Base-by-base conservation (phyloP, 352 stramenopile species). In the Globisporangium echinulatum region DNA sequence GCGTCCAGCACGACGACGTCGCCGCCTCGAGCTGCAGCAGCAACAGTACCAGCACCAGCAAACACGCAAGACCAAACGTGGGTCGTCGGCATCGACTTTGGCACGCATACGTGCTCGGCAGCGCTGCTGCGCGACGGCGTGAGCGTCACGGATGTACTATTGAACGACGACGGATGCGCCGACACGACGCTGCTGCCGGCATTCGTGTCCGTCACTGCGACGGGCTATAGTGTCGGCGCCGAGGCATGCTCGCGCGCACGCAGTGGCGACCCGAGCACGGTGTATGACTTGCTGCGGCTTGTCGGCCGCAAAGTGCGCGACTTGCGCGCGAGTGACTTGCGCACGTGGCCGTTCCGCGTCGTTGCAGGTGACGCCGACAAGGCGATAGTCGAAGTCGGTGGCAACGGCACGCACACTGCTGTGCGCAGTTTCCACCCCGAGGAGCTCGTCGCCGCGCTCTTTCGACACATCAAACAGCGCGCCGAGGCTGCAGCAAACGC, bases 361-460 rank as follows among this genome's bases (percentile, higher is more conserved):
- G 64, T 58, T 7, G 13, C 59, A 4, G 73, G 67, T 3, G 43
- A 61, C 14, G 58, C 48, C 42, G 74, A 57, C 14, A 82, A 79
- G 56, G 74, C 54, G 5, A 39, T 80, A 0, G 44, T 85, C 0
- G 71, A 77, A 49, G 68, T 68, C 14, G 13, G 42, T 1, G 52
- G 13, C 38, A 52, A 39, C 15, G 52, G 46, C 5, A 48, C 25
- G 7, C 37, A 36, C 9, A 52, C 8, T 49, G 10, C 11, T 33
- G 10, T 37, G 11, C 52, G 56, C 39, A 52, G 52, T 8, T 54
- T 59, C 19, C 70, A 69, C 13, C 76, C 76, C 0, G 76, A 85
- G 49, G 71, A 85, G 63, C 25, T 85, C n/a, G 53, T 71, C 25
- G 74, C 74, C 4, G 67, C 78, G 17, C 55, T 82, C 19, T 52